A percentile compares a stretch with the other conserved stretches of the same genome.
Evolutionary conservation across 2,329 filamentous ascomycete species (phyloP).

Genomic region (Neopestalotiopsis clavispora): DNA sequence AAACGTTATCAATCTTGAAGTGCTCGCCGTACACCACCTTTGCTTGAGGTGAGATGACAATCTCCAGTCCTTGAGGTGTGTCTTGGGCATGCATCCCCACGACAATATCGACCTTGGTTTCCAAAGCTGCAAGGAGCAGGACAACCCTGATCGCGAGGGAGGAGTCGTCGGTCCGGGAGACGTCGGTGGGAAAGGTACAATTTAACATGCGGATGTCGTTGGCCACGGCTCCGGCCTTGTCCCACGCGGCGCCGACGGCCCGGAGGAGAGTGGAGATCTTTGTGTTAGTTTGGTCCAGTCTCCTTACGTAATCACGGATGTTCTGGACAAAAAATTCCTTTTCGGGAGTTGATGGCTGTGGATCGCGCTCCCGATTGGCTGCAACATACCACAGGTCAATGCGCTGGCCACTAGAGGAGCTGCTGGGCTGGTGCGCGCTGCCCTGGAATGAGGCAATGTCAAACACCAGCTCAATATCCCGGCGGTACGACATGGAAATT

Average conservation of each 20-base stretch:
- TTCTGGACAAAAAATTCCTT: constrained; percentile 78
- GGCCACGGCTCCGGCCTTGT: constrained; percentile 62
- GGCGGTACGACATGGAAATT: constrained; percentile 75
- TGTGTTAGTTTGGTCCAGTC: constrained; percentile 62
- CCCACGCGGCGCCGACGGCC: constrained; percentile 68
- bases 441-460: constrained; percentile 66
- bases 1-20: constrained; percentile 77
- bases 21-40: constrained; percentile 77
- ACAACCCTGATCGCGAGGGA: constrained; percentile 65
- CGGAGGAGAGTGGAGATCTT: constrained; percentile 61
- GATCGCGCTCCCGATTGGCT: constrained; percentile 56
- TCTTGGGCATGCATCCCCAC: constrained; percentile 59
- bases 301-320: constrained; percentile 71
- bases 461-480: constrained; percentile 76
- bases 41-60: constrained; percentile 59
- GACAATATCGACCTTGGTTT: constrained; percentile 70
- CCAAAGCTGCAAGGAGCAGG: constrained; percentile 66
- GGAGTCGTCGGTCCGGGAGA: constrained; percentile 68
- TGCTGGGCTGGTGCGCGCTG: constrained; percentile 29
- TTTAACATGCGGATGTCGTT: constrained; percentile 66
- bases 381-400: constrained; percentile 77
- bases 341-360: constrained; percentile 63
- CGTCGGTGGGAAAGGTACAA: constrained; percentile 67
- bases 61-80: constrained; percentile 54
- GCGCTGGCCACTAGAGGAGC: constrained; percentile 45